These are phyloP conservation scores for Cardamine chenopodiifolia DNA, from an alignment of 345 rosid species.

Conservation along the genomic window DNA sequence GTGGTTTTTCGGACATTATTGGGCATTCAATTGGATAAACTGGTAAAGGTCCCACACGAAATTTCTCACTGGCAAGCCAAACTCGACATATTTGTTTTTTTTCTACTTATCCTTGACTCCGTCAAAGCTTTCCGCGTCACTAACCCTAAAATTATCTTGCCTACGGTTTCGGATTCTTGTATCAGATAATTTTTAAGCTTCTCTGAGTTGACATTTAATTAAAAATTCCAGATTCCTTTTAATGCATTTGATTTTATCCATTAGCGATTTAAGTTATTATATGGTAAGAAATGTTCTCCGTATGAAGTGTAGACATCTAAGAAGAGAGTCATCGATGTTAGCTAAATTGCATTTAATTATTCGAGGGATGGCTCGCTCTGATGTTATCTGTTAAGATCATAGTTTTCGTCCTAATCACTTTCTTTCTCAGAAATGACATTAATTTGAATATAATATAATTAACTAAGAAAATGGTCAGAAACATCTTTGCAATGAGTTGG, in stretches of 20 bases:
- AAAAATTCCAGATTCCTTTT: not conserved
- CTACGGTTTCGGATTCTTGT: slow-evolving; percentile 9
- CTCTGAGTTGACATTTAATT: slow-evolving; percentile 13
- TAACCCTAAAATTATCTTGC: not conserved
- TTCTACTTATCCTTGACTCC: not conserved
- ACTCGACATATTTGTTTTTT: not conserved
- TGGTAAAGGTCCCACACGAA: not conserved
- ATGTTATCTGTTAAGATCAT: slow-evolving; percentile 14
- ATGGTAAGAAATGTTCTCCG: slow-evolving; percentile 26
- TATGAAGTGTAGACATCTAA: not conserved
- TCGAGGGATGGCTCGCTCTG: not conserved
- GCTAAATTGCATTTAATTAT: slow-evolving; percentile 13
- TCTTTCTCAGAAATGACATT: slow-evolving; percentile 10
- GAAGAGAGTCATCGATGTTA: not conserved
- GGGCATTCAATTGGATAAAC: not conserved
- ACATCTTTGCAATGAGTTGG: slow-evolving; percentile 22
- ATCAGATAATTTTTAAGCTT: not conserved
- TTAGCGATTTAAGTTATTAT: not conserved
- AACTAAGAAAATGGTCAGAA: slow-evolving; percentile 36
- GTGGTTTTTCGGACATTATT: not conserved
- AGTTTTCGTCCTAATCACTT: slow-evolving; percentile 15
- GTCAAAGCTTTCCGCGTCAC: not conserved
- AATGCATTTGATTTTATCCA: not conserved
- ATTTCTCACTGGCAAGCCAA: not conserved
- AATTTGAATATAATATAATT: not conserved